Evolutionary conservation across 306 rosid genomes (phyloP), one percentile per base, ranked within the genome.

Genomic region (Cucurbita pepo): DNA sequence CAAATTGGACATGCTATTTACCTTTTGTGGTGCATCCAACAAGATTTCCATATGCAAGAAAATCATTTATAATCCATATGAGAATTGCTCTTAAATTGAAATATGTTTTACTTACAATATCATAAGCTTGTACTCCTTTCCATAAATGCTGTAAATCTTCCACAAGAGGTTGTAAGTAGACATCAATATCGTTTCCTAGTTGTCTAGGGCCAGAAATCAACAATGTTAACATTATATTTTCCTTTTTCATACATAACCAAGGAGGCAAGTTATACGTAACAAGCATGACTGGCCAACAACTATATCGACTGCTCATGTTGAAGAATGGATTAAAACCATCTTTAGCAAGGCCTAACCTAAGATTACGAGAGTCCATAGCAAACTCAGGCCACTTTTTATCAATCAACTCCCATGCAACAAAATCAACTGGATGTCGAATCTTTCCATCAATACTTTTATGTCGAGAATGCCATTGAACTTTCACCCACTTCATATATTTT

Each of bases 271-370:
- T 45, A 12, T 56, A 56, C 1, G 37, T 22, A 19, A 21, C 15
- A 10, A 74, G 53, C 25, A 74, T 30, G 16, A 74, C 47, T 12
- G 50, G 7, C 71, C 61, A 75, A 43, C 77, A 75, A 47, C 71
- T 75, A 60, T 75, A 60, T 22, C n/a, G 19, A 14, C 38, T 1
- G 13, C 71, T 60, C 21, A 48, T 6, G 4, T 45, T 45, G 10
- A 2, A 43, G 10, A 43, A 43, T 6, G 47, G 8, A 9, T 3
- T 43, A 8, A 43, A 43, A 43, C 47, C 47, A 43, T 43, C 0
- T 6, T 1, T 43, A 43, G 47, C 47, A 8, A 43, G 47, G 6
- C 47, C 10, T 6, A 43, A 43, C 8, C 47, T 43, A 6, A 43
- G 47, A 8, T 43, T 43, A 43, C 47, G 9, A 0, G 47, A 8